These are phyloP conservation scores for Coemansia reversa DNA, from an alignment of 192 early-diverging fungal genomes.

Conservation along the genomic window DNA sequence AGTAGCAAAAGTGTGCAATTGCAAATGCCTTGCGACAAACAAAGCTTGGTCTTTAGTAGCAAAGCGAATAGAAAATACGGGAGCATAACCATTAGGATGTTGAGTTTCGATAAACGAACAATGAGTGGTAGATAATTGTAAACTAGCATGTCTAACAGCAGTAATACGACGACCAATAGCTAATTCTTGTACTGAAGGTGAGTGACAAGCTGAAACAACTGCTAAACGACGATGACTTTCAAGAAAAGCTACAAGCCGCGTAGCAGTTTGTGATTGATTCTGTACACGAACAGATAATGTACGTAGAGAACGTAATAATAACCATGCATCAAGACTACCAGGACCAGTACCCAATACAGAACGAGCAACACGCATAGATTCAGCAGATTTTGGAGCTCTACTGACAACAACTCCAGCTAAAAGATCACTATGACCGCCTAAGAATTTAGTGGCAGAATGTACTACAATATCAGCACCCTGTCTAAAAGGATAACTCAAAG, in stretches of 20 bases:
- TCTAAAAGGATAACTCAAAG: conserved; percentile 60
- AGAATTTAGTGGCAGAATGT: conserved; percentile 72
- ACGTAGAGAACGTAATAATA: conserved; percentile 60
- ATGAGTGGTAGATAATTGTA: conserved; percentile 14
- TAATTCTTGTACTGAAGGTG: conserved; percentile 19
- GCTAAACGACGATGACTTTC: conserved; percentile 40
- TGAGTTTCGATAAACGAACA: conserved; percentile 37
- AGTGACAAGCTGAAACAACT: conserved; percentile 40
- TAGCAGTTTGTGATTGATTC: conserved; percentile 61
- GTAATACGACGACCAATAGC: conserved; percentile 27
- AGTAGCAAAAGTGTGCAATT: conserved; percentile 59
- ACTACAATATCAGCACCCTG: conserved; percentile 67
- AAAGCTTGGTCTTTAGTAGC: conserved; percentile 50
- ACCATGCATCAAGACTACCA: conserved; percentile 68
- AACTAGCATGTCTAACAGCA: conserved; percentile 42
- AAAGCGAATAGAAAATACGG: conserved; percentile 54
- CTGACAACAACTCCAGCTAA: conserved; percentile 65
- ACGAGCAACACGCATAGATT: conserved; percentile 53
- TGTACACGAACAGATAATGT: conserved; percentile 64
- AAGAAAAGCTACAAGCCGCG: conserved; percentile 57
- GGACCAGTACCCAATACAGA: conserved; percentile 55
- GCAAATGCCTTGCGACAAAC: conserved; percentile 46
- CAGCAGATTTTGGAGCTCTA: conserved; percentile 36
- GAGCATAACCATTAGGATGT: conserved; percentile 42
- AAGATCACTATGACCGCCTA: conserved; percentile 70